These are phyloP conservation scores for Combretum micranthum DNA, from an alignment of 345 rosid species.

Conservation along the genomic window DNA sequence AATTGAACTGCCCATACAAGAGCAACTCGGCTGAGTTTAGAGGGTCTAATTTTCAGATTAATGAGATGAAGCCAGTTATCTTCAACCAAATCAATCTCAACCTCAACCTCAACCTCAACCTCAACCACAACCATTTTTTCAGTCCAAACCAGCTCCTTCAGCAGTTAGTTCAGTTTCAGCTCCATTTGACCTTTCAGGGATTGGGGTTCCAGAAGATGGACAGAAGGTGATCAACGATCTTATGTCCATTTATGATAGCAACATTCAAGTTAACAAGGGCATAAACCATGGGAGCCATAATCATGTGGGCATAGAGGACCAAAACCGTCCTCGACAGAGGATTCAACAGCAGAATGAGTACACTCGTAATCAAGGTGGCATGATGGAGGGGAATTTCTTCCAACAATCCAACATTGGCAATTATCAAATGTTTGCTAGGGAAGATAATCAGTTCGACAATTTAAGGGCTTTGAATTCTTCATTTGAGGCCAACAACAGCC, in stretches of 20 bases:
- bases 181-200: slow-evolving; percentile 53
- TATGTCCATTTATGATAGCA: slow-evolving; percentile 72
- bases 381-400: slow-evolving; percentile 49
- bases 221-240: slow-evolving; percentile 82
- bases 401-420: slow-evolving; percentile 44
- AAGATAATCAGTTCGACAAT: slow-evolving; percentile 38
- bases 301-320: slow-evolving; percentile 31
- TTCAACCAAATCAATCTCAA: slow-evolving; percentile 8
- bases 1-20: slow-evolving; percentile 51
- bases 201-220: slow-evolving; percentile 92
- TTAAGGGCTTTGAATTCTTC: slow-evolving; percentile 36
- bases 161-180: slow-evolving; percentile 27
- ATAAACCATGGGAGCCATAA: slow-evolving; percentile 17
- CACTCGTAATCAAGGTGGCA: slow-evolving; percentile 35
- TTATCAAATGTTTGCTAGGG: slow-evolving; percentile 44
- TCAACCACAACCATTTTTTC: slow-evolving; percentile 36
- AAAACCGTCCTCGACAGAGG: slow-evolving; percentile 32
- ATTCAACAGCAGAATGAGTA: slow-evolving; percentile 52
- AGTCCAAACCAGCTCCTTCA: slow-evolving; percentile 36
- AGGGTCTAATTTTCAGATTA: slow-evolving; percentile 52
- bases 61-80: slow-evolving; percentile 75
- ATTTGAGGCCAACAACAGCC: slow-evolving; percentile 29
- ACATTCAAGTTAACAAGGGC: slow-evolving; percentile 43
- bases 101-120: slow-evolving; percentile 19
- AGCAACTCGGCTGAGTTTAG: slow-evolving; percentile 39